Conservation (phyloP, 345 rosid genomes). For the Arabidopsis suecica region DNA sequence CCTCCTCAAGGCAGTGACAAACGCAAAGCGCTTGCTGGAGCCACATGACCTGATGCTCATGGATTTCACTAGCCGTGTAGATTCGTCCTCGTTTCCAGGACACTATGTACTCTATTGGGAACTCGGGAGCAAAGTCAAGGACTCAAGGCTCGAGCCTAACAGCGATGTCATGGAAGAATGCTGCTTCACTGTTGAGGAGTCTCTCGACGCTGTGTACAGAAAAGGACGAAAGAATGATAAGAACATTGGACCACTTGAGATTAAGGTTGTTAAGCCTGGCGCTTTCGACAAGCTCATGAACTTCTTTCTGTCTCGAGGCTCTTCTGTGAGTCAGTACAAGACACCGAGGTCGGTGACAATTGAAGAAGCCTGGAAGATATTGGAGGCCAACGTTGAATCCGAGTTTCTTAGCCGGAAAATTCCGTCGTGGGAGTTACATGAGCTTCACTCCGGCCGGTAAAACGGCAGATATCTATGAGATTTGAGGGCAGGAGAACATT, state of each 20-base stretch:
- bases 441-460: slow-evolving; percentile 17
- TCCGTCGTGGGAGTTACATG: slow-evolving; percentile 62
- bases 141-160: slow-evolving; percentile 46
- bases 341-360: slow-evolving; percentile 82
- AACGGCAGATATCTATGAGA: background rate
- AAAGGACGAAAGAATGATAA: slow-evolving; percentile 64
- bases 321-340: slow-evolving; percentile 92
- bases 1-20: slow-evolving; percentile 71
- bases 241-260: slow-evolving; percentile 80
- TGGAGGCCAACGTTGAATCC: slow-evolving; percentile 64
- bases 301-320: slow-evolving; percentile 71
- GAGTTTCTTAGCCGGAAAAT: slow-evolving; percentile 58
- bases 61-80: slow-evolving; percentile 84
- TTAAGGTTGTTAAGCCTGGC: slow-evolving; percentile 70
- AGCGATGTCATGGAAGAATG: slow-evolving; percentile 61
- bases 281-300: slow-evolving; percentile 83
- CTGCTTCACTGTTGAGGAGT: slow-evolving; percentile 71
- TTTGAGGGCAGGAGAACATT: background rate
- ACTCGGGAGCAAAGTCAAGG: slow-evolving; percentile 47
- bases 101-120: slow-evolving; percentile 95
- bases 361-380: slow-evolving; percentile 55
- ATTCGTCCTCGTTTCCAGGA: slow-evolving; percentile 71
- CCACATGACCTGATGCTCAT: slow-evolving; percentile 67
- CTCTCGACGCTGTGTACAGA: slow-evolving; percentile 81
- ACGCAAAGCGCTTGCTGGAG: slow-evolving; percentile 58